Conservation (phyloP, 768 basidiomycete species). For the Phylloporus arenicola region DNA sequence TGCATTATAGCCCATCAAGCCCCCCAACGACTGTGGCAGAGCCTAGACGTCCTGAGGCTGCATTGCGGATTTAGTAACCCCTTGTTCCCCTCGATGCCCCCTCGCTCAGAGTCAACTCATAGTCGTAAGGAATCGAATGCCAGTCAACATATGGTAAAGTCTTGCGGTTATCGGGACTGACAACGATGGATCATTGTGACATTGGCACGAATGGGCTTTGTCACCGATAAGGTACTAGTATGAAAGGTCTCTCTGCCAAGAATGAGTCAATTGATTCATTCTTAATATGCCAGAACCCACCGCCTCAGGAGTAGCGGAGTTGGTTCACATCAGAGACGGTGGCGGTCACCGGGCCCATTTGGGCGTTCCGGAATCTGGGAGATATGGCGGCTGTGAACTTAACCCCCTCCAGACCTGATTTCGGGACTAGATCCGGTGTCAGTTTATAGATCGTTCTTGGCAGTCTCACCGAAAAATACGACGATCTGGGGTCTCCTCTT, state of each 20-base stretch:
- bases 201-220: constrained; percentile 6
- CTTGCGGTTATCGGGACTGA: constrained; percentile 16
- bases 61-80: not conserved
- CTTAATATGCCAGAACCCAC: constrained; percentile 7
- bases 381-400: constrained; percentile 6
- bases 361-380: constrained; percentile 16
- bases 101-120: too few species aligned
- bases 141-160: not conserved
- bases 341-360: too few species aligned
- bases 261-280: constrained; percentile 6
- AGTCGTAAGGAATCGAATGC: not conserved
- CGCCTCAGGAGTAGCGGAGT: constrained; percentile 13
- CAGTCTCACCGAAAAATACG: not conserved
- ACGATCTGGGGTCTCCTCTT: constrained; percentile 15
- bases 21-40: constrained; percentile 25
- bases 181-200: constrained; percentile 10
- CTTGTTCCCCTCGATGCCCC: not conserved
- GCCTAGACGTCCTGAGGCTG: constrained; percentile 4
- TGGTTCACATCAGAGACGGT: constrained; percentile 9
- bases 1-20: constrained; percentile 18
- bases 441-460: not conserved
- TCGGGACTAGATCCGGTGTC: constrained; percentile 15
- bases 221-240: not conserved
- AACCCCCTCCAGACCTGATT: constrained; percentile 9
- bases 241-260: not conserved